Evolutionary conservation across 176 grass and related monocot species (phyloP), one percentile per base, ranked within the genome.

Genomic region (Oryza meyeriana): DNA sequence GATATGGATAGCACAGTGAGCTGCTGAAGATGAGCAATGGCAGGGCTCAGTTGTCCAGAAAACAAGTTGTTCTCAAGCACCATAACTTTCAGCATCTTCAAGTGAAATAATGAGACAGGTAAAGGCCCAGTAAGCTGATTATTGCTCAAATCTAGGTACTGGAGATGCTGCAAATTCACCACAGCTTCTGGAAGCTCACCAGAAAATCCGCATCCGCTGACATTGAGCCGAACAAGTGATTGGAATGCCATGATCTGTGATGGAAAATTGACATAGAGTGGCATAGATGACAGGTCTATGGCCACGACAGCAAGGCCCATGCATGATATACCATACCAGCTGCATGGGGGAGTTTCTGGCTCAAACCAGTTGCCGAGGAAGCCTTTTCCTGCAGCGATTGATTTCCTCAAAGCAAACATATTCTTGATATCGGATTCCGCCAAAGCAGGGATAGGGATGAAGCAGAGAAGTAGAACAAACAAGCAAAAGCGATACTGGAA

Each of bases 311-410:
- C 29, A 13, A 3, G 29, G 25, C 50, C 83, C 48, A 13, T 16
- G 64, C 94, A 97, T 66, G 81, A 89, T 35, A 97, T 83, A n/a
- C 92, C 88, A 24, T 64, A 74, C 94, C 94, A 97, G 30, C 66
- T 80, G 86, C 94, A 97, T 39, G 94, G 92, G 41, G 62, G 67
- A 39, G 44, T 85, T 83, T 83, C 84, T 68, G 65, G 30, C 84
- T 87, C 74, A 67, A 90, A 94, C 94, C 94, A 97, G 34, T 82
- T 85, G 17, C 4, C 22, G 40, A 94, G 83, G 20, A 72, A 79
- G 33, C 67, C 74, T 61, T 76, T 97, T 45, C 73, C 31, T 71
- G 65, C 69, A 41, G 30, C 5, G 34, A 97, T 30, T 40, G 69
- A 61, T 22, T 84, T 16, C 72, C 88, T 89, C 45, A 97, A 75